Conservation (phyloP, 2,329 filamentous ascomycete genomes). For the Pseudocercospora fijiensis region DNA sequence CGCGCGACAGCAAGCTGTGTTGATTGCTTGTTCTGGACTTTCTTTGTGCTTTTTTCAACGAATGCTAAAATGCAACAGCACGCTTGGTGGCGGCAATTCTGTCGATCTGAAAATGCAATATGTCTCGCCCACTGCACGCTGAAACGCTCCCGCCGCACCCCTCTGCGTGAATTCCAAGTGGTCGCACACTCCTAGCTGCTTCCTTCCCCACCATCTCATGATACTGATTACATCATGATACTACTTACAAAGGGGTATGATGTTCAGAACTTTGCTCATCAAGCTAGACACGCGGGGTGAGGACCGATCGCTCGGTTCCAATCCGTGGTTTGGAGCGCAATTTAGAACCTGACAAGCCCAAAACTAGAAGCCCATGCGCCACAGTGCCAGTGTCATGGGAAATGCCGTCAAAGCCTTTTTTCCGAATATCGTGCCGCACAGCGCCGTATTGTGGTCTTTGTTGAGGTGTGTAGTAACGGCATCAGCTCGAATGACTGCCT, state of each 20-base stretch:
- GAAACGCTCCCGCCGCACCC: not conserved
- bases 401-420: not conserved
- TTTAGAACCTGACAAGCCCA: not conserved
- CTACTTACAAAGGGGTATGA: not conserved
- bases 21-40: not conserved
- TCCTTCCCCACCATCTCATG: not conserved
- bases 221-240: not conserved
- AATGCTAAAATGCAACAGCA: slow-evolving; percentile 5
- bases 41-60: not conserved
- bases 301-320: not conserved
- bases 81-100: slow-evolving; percentile 6
- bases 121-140: not conserved
- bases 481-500: slow-evolving; percentile 5
- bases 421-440: not conserved
- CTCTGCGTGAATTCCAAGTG: not conserved
- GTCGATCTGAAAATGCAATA: slow-evolving; percentile 6
- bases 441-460: not conserved
- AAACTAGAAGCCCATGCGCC: slow-evolving; percentile 1
- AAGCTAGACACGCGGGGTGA: not conserved
- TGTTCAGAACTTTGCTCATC: not conserved
- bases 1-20: slow-evolving; percentile 1
- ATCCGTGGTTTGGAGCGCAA: slow-evolving; percentile 1
- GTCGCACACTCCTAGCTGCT: not conserved
- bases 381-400: not conserved
- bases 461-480: not conserved